Conservation (phyloP, 192 early-diverging fungal genomes). For the Anaeromyces robustus region DNA sequence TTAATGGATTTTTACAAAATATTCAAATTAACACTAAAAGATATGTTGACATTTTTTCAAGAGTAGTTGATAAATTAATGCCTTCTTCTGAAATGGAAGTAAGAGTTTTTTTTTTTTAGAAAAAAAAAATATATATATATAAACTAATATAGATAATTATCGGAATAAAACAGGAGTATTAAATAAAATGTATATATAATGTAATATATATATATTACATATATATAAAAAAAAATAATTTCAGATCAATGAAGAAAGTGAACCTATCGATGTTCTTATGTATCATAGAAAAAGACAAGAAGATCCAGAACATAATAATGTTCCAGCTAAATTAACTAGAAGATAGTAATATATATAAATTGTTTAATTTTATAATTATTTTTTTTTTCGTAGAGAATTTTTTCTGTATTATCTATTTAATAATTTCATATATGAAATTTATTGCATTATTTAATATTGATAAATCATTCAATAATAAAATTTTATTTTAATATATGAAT, state of each 20-base stretch:
- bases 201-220: constrained; percentile 9
- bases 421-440: too few relatives aligned
- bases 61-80: constrained; percentile 52
- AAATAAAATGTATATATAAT: background rate
- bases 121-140: too few relatives aligned
- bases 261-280: constrained; percentile 80
- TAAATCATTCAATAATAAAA: too few relatives aligned
- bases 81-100: constrained; percentile 18
- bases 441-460: too few relatives aligned
- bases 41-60: constrained; percentile 65
- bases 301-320: constrained; percentile 13
- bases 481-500: too few relatives aligned
- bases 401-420: too few relatives aligned
- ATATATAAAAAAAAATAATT: constrained; percentile 17
- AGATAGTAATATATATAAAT: constrained; percentile 50
- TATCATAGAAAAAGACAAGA: constrained; percentile 65
- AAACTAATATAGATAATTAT: too few relatives aligned
- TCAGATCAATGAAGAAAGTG: constrained; percentile 46
- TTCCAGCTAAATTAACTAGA: constrained; percentile 71
- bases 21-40: constrained; percentile 75
- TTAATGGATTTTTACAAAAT: constrained; percentile 14
- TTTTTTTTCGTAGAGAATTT: too few relatives aligned
- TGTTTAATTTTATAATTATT: background rate
- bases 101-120: too few relatives aligned
- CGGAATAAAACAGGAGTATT: background rate